Evolutionary conservation across 2,329 filamentous ascomycete genomes (phyloP), one percentile per base, ranked within the genome.

Genomic region (Leptoxyphium fumago): DNA sequence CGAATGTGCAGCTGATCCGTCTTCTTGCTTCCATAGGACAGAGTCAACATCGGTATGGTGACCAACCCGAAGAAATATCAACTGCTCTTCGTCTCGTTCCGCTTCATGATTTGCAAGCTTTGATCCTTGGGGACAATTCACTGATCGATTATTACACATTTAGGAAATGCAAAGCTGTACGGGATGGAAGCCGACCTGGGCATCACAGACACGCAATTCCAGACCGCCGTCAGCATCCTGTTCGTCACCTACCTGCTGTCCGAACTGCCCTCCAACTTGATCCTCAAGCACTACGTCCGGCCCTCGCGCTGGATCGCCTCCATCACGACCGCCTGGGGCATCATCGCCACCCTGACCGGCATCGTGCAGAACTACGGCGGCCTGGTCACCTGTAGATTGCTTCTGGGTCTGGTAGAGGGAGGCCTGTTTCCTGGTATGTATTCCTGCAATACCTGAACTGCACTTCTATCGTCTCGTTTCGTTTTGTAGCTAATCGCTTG

Each of bases 311-410:
- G 52, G 47, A 51, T 54, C 38, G 69, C 78, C 3, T 74, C 79
- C 56, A 82, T 84, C 54, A 74, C 77, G 30, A 58, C 70, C 41
- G 46, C 62, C 47, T 64, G 78, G 77, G 69, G 79, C 2, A 66
- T 82, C 46, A 68, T 85, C 38, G 77, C 82, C n/a, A 78, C 77
- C 1, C 70, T 79, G 52, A 83, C 77, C 0, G 84, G 83, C 0
- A 66, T 88, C 2, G 75, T 78, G 11, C 67, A 79, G 36, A 78
- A 68, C 48, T 86, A 80, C 55, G 75, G 68, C 38, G 70, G 74
- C 2, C 65, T 88, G 3, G 64, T 87, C n/a, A 80, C 74, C 5
- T 79, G 77, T 49, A 77, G 82, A 5, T 56, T 87, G 0, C 63
- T 86, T 11, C 72, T 87, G 0, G 82, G 82, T 5, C 67, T 73